Conservation (phyloP, 352 stramenopile genomes). For the Phytopythium oedochilum region DNA sequence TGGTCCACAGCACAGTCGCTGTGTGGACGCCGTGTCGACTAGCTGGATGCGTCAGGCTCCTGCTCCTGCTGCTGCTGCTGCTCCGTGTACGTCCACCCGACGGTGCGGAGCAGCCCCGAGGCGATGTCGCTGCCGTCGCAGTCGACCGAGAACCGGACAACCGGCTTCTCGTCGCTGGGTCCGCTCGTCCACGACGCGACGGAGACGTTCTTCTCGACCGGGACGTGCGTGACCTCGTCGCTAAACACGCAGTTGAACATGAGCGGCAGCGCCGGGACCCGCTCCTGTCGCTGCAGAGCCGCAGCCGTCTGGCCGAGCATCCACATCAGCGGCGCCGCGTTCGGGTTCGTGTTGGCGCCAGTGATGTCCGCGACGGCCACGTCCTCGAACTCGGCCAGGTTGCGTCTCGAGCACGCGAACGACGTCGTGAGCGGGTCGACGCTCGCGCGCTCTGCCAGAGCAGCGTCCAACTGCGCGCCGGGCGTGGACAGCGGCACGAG, state of each 20-base stretch:
- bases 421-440: constrained; percentile 11
- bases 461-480: constrained; percentile 29
- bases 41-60: neutral
- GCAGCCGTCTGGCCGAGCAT: constrained; percentile 38
- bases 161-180: constrained; percentile 11
- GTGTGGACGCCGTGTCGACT: no score
- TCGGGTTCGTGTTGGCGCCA: constrained; percentile 9
- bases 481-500: constrained; percentile 44
- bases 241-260: constrained; percentile 47
- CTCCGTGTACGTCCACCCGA: constrained; percentile 30
- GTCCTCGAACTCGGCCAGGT: constrained; percentile 46
- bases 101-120: constrained; percentile 38
- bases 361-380: constrained; percentile 46
- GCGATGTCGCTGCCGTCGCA: constrained; percentile 16
- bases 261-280: constrained; percentile 44
- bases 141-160: constrained; percentile 19
- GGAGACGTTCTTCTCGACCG: constrained; percentile 23
- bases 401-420: constrained; percentile 40
- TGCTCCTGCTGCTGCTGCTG: neutral
- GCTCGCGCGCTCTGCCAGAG: constrained; percentile 17
- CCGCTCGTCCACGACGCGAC: constrained; percentile 27
- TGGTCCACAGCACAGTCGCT: neutral
- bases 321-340: constrained; percentile 49
- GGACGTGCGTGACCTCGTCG: constrained; percentile 23
- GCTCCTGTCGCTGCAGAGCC: constrained; percentile 39